Evolutionary conservation across 2,329 filamentous ascomycete species (phyloP).

Genomic region (Colletotrichum sp.): DNA sequence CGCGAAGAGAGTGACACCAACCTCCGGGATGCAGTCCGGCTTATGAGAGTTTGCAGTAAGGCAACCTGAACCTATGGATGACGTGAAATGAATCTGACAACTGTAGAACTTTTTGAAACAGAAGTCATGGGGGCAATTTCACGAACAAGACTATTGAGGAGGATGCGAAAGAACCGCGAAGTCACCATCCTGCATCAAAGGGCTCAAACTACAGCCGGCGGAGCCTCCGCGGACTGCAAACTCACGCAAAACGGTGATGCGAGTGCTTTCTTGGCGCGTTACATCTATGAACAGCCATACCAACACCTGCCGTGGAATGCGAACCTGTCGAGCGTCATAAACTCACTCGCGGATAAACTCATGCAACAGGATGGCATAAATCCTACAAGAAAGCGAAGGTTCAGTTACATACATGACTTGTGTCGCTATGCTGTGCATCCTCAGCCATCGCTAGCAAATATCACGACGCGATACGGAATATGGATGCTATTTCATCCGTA

Average conservation of each 20-base stretch:
- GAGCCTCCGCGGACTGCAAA: not conserved
- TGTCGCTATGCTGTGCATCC: not conserved
- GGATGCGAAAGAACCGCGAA: not conserved
- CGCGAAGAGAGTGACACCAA: not conserved
- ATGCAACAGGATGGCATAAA: not conserved
- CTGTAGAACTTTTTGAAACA: not conserved
- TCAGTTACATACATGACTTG: not conserved
- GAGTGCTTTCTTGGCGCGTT: not conserved
- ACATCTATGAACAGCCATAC: not conserved
- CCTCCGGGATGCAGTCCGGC: not conserved
- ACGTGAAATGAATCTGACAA: not conserved
- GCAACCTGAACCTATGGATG: not conserved
- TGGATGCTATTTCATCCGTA: not conserved
- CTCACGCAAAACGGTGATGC: not conserved
- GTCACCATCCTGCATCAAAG: not conserved
- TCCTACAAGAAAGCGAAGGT: not conserved
- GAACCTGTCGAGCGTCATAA: not conserved
- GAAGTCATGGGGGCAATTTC: not conserved
- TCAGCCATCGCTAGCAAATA: not conserved
- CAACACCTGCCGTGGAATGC: not conserved
- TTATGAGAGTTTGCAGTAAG: not conserved
- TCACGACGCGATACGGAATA: not conserved
- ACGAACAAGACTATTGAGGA: not conserved
- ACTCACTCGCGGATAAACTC: not conserved
- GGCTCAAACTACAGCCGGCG: not conserved